Conservation (phyloP, 257 asterid species). For the Nicotiana noctiflora region DNA sequence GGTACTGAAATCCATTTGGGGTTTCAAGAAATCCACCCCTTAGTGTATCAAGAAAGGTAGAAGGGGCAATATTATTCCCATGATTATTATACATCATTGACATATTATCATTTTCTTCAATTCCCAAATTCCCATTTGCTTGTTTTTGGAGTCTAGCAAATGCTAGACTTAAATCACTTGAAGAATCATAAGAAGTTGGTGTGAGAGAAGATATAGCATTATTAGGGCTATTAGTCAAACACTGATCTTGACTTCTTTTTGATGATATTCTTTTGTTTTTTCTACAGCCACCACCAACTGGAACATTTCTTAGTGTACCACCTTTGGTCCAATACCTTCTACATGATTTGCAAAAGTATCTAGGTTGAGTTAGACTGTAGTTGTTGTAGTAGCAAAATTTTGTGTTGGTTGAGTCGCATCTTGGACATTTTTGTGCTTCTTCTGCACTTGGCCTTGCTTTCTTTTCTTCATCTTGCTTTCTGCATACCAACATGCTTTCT, state of each 20-base stretch:
- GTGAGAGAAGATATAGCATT: slow-evolving; percentile 18
- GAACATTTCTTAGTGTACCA: slow-evolving; percentile 83
- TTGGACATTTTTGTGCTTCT: slow-evolving; percentile 69
- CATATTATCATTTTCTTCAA: slow-evolving; percentile 15
- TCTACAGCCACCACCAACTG: slow-evolving; percentile 94
- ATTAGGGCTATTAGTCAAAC: slow-evolving; percentile 19
- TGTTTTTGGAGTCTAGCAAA: slow-evolving; percentile 69
- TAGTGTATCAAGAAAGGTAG: slow-evolving; percentile 24
- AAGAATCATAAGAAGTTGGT: slow-evolving; percentile 27
- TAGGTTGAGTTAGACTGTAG: slow-evolving; percentile 89
- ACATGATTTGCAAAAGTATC: slow-evolving; percentile 93
- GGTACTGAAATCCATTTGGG: slow-evolving; percentile 28
- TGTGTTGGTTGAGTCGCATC: slow-evolving; percentile 91
- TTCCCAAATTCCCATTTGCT: slow-evolving; percentile 21
- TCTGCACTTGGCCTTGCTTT: slow-evolving; percentile 61
- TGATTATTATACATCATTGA: slow-evolving; percentile 34
- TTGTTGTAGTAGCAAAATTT: slow-evolving; percentile 94
- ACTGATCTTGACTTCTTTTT: slow-evolving; percentile 40
- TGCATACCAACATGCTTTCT: slow-evolving; percentile 75
- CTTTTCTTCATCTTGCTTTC: slow-evolving; percentile 57
- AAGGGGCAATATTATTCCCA: not conserved
- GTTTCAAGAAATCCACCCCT: slow-evolving; percentile 40
- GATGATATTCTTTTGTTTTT: slow-evolving; percentile 54
- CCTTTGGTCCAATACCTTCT: slow-evolving; percentile 97
- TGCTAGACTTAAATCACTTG: slow-evolving; percentile 54